Evolutionary conservation across 164 flowering plant genomes (phyloP).

Genomic region (Magnolia changhungtana): DNA sequence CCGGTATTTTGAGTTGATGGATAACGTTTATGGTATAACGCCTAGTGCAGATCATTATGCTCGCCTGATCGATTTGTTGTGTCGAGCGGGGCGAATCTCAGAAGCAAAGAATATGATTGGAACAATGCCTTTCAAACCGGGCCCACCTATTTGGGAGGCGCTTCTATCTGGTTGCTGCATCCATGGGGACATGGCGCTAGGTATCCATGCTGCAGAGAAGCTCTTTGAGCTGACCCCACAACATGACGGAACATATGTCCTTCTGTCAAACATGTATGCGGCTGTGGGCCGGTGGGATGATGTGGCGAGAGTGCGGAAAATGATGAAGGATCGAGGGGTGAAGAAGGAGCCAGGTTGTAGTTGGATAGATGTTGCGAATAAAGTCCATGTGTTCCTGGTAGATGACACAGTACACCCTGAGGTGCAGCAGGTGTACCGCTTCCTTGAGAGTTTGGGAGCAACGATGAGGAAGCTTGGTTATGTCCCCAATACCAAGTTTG

Average conservation of each 20-base stretch:
- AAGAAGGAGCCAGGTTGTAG: constrained; percentile 94
- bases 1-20: constrained; percentile 58
- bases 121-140: constrained; percentile 59
- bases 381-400: constrained; percentile 73
- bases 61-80: constrained; percentile 63
- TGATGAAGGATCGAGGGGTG: constrained; percentile 74
- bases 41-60: constrained; percentile 87
- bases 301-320: constrained; percentile 55
- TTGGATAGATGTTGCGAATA: constrained; percentile 72
- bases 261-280: constrained; percentile 68
- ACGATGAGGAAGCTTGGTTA: constrained; percentile 69
- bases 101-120: constrained; percentile 57
- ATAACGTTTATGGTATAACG: constrained; percentile 34
- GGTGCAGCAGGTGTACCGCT: constrained; percentile 43
- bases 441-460: constrained; percentile 42
- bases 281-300: constrained; percentile 52
- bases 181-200: constrained; percentile 67
- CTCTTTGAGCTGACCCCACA: constrained; percentile 61
- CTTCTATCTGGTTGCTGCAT: constrained; percentile 69
- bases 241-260: constrained; percentile 68
- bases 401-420: constrained; percentile 69
- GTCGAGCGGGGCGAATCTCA: constrained; percentile 69
- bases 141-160: constrained; percentile 72
- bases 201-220: constrained; percentile 57
- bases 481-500: constrained; percentile 40